Percentiles rank a stretch among this genome's conserved stretches.
Evolutionary conservation across 345 rosid species (phyloP).

Genomic region (Lepidium sativum): DNA sequence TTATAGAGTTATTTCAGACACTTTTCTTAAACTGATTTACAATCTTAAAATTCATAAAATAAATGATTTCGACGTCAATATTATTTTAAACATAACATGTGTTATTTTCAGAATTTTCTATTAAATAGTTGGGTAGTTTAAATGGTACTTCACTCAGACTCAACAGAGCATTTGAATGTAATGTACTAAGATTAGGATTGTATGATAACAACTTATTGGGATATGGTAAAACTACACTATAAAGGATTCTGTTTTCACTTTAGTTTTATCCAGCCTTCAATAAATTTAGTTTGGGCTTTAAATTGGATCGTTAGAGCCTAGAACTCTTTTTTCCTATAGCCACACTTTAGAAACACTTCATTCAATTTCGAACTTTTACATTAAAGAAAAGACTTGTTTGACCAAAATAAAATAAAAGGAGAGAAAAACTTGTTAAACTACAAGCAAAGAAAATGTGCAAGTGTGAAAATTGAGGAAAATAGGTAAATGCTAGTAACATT

Average conservation of each 20-base stretch:
- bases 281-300: not conserved
- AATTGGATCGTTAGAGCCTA: not conserved
- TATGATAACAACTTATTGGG: too few species aligned
- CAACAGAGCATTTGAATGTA: not conserved
- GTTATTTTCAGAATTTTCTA: too few species aligned
- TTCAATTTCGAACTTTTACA: not conserved
- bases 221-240: not conserved
- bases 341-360: not conserved
- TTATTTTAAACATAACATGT: too few species aligned
- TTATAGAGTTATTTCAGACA: too few species aligned
- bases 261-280: not conserved
- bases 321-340: not conserved
- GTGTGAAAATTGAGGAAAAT: constrained; percentile 11
- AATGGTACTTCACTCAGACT: not conserved
- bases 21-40: too few species aligned
- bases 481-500: not conserved
- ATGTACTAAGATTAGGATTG: not conserved
- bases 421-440: not conserved
- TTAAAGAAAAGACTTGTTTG: too few species aligned
- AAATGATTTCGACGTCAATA: too few species aligned
- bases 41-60: too few species aligned
- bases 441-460: constrained; percentile 4
- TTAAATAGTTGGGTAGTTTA: too few species aligned
- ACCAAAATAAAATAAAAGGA: too few species aligned
- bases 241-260: not conserved